Evolutionary conservation across 345 rosid species (phyloP), one percentile per base, ranked within the genome.

Genomic region (Brassica cretica): DNA sequence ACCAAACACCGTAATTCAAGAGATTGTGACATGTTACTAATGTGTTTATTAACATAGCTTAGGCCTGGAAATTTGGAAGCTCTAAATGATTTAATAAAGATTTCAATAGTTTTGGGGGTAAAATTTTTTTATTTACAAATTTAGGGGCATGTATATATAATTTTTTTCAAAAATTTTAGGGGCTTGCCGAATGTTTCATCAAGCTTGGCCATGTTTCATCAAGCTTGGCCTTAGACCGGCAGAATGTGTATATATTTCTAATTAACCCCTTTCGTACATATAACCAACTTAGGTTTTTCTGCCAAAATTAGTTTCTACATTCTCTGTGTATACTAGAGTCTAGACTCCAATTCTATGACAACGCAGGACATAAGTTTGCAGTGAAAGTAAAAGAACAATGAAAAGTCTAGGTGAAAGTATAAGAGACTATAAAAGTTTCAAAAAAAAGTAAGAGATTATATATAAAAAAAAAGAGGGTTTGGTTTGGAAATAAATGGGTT

Each of bases 401-500:
- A 33, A 33, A 33, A 35, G 41, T 7, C 11, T 35, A 35, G 10
- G 70, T 64, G 63, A 51, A 19, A 49, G 64, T 70, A 27, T 27
- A 27, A 27, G 29, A 27, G 29, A 27, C 29, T 27, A 27, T 27
- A 27, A 27, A 27, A 27, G 30, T 27, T 27, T 27, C 30, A 27
- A 27, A 27, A 27, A 27, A 27, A 27, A 27, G 30, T 27, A 53
- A 63, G 41, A 32, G n/a, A 64, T 3, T 49, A 32, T 14, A 8
- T 5, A 18, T 27, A 27, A 27, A 27, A 27, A 27, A 27, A 72
- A 44, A 61, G 72, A 75, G 25, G 59, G 49, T 64, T 64, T 55
- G 66, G 71, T 9, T 71, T 71, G 60, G 35, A 71, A 8, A 37
- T 35, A 35, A 69, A 44, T 19, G 63, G 41, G 27, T 68, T 76